Evolutionary conservation across 176 grass and related monocot species (phyloP).

Genomic region (Pharus latifolius): DNA sequence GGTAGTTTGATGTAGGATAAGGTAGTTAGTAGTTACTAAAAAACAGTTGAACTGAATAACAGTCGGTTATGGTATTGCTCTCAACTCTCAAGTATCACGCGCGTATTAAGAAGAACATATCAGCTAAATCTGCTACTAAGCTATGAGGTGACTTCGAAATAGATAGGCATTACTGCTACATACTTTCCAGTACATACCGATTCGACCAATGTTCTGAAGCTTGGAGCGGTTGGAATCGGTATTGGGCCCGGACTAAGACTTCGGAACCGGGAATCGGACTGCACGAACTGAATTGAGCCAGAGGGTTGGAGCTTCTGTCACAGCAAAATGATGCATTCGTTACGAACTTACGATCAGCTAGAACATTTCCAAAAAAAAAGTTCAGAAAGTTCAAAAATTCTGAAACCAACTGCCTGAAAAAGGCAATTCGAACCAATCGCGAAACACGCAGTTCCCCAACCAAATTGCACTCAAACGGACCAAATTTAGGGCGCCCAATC

Average conservation of each 20-base stretch:
- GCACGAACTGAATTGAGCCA: neutral
- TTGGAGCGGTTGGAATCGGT: conserved; percentile 27
- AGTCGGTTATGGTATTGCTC: neutral
- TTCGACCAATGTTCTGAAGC: conserved; percentile 26
- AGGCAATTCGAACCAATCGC: neutral
- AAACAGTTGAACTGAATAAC: neutral
- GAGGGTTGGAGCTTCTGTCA: conserved; percentile 2
- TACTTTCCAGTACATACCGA: conserved; percentile 12
- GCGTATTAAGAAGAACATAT: neutral
- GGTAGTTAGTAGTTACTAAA: neutral
- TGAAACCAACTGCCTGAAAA: neutral
- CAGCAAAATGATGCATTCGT: conserved; percentile 10
- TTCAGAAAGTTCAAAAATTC: neutral
- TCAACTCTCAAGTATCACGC: neutral
- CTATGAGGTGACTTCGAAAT: neutral
- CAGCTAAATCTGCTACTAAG: no score
- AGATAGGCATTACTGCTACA: neutral
- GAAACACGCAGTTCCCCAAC: neutral
- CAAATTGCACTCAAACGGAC: neutral
- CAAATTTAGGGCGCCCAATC: neutral
- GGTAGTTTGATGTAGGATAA: neutral
- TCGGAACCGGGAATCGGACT: conserved; percentile 21
- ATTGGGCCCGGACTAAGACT: conserved; percentile 22
- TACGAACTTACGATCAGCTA: neutral
- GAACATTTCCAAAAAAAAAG: neutral